Evolutionary conservation across 1,284 basidiomycete genomes (phyloP).

Genomic region (Irpex sp.): DNA sequence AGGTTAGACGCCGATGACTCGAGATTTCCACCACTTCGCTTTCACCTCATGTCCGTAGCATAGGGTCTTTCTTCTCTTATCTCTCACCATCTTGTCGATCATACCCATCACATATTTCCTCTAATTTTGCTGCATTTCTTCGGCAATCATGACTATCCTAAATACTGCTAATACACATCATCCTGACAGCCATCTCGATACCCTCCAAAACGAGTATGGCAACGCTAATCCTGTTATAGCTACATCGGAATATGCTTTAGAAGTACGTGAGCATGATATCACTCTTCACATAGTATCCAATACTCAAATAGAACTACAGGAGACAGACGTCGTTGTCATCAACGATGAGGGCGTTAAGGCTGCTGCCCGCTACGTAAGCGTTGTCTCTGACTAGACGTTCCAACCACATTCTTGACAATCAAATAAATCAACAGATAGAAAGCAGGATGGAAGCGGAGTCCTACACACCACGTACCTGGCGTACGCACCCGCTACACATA

Average conservation of each 20-base stretch:
- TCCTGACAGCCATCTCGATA: not conserved
- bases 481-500: conserved; percentile 71
- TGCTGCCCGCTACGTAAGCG: conserved; percentile 57
- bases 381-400: conserved; percentile 4
- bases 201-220: not conserved
- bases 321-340: conserved; percentile 54
- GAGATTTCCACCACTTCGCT: no score
- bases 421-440: conserved; percentile 45
- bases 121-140: not conserved
- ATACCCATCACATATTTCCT: not conserved
- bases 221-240: conserved; percentile 4
- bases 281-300: not conserved
- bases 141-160: not conserved
- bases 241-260: conserved; percentile 3
- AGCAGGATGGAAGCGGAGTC: conserved; percentile 52
- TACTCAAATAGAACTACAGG: conserved; percentile 27
- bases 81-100: not conserved
- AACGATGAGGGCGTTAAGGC: conserved; percentile 51
- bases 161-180: not conserved
- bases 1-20: not conserved
- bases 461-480: conserved; percentile 76
- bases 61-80: not conserved
- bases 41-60: not conserved
- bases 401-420: not conserved
- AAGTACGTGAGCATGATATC: not conserved